Base-by-base conservation (phyloP, 2,329 filamentous ascomycete species). In the Parastagonospora avenae region DNA sequence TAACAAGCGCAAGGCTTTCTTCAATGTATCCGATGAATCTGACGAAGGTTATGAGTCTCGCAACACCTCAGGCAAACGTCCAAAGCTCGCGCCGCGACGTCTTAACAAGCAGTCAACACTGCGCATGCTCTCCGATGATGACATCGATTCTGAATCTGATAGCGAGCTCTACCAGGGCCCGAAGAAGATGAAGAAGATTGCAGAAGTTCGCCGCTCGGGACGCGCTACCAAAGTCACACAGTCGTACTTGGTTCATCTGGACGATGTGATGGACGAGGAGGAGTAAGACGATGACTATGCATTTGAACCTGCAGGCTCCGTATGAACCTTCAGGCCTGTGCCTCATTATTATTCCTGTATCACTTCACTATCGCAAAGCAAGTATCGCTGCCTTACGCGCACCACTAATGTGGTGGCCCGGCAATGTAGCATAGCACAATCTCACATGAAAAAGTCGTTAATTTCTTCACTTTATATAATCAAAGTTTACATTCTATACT, bases 71-170 rank as follows among this genome's bases (percentile, higher is more conserved):
- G 14, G 6, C 9, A 50, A 50, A 15, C 42, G 31, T 14, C 43
- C 32, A 14, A 52, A 49, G 37, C 9, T 36, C 11, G 12, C 38
- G 2, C 29, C 37, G 10, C 2, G 27, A 6, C 4, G 27, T 15
- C 12, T 15, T 6, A 29, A 11, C 4, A 10, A 31, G 7, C 16
- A 16, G 4, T 32, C 46, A 16, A 47, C 43, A 11, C 8, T n/a
- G 3, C 10, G 36, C 8, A 14, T 43, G 32, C 6, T 40, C 3
- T 8, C 31, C 14, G 24, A 19, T 8, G n/a, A 38, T 8, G 50
- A 42, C 15, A 9, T 41, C 3, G 48, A 51, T n/a, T 49, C 48
- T n/a, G 46, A 48, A 6, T 46, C 41, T 16, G 53, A 59, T 12
- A 32, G 14, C 19, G 53, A 59, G 16, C 35, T 10, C 12, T 56